Base-by-base conservation (phyloP, 805 yeast species). In the Ogataea pini region DNA sequence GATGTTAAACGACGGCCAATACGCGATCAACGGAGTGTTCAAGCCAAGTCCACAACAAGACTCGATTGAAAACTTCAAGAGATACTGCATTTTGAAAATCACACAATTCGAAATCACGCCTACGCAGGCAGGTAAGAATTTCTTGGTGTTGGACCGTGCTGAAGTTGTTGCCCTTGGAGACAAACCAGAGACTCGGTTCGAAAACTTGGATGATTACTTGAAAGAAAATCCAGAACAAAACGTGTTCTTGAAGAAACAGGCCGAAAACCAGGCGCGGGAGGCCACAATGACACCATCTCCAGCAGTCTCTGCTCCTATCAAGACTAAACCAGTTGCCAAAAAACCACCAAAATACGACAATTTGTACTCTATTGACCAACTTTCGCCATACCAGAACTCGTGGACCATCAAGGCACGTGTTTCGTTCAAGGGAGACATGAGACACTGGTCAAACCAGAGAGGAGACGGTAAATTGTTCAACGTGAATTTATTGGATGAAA, bases 371-470 rank as follows among this genome's bases (percentile, higher is more conserved):
- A 88, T 91, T 57, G 96, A 89, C 62, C 89, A 85, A 54, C 72
- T 94, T 44, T 89, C 97, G 10, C 98, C 98, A 7, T 94, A 87
- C 65, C 94, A 88, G 65, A 86, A 83, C 63, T 75, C 77, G 44
- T 94, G 98, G 98, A 85, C 92, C 6, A 88, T 94, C 60, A 89
- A 89, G 60, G 99, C 95, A 1, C 82, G 98, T 63, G 94, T 90
- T 20, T 83, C 96, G 1, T 83, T 78, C 67, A 94, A 92, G 68
- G 82, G 92, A 47, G 97, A 89, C 52, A 77, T 92, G 57, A 83
- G 89, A 67, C 87, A 88, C 31, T 94, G 92, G 92, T 80, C 88
- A 44, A 89, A 88, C 59, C 84, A 80, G 52, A 79, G 83, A 59
- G 96, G 97, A 49, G 89, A 85, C 54, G 99, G 99, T 47, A 87